These are phyloP conservation scores for Aureococcus anophagefferens DNA, from an alignment of 108 stramenopile species.

Conservation along the genomic window DNA sequence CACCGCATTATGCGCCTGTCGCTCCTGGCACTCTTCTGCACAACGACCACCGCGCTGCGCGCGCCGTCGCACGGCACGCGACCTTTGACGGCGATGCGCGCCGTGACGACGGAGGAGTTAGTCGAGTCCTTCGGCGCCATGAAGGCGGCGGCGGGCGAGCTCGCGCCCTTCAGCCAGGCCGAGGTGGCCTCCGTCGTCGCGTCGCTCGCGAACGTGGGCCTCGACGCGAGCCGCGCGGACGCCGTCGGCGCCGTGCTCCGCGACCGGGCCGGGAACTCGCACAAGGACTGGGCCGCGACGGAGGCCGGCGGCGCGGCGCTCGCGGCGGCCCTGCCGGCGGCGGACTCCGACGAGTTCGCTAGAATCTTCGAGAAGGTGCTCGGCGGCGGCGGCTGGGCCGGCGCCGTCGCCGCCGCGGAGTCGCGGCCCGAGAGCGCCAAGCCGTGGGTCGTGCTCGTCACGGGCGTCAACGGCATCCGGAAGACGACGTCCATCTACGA, in stretches of 20 bases:
- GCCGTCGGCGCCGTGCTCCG: not conserved
- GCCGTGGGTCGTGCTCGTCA: slow-evolving; percentile 74
- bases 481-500: slow-evolving; percentile 73
- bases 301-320: not conserved
- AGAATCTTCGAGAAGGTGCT: slow-evolving; percentile 49
- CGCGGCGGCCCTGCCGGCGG: not conserved
- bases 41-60: no score
- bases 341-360: slow-evolving; percentile 13
- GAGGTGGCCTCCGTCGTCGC: not conserved
- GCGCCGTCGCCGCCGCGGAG: slow-evolving; percentile 28
- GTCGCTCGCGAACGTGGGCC: not conserved
- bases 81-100: no score
- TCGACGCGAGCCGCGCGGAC: not conserved
- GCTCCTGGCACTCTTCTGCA: no score
- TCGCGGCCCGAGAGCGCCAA: slow-evolving; percentile 10
- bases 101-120: no score
- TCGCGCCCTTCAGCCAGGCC: not conserved
- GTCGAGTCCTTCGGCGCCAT: not conserved
- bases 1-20: no score
- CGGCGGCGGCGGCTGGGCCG: slow-evolving; percentile 67
- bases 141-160: not conserved
- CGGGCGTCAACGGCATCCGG: slow-evolving; percentile 75
- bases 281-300: slow-evolving; percentile 4
- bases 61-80: no score
- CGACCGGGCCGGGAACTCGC: not conserved